Base-by-base conservation (phyloP, 768 basidiomycete species). In the Phallus indusiatus region DNA sequence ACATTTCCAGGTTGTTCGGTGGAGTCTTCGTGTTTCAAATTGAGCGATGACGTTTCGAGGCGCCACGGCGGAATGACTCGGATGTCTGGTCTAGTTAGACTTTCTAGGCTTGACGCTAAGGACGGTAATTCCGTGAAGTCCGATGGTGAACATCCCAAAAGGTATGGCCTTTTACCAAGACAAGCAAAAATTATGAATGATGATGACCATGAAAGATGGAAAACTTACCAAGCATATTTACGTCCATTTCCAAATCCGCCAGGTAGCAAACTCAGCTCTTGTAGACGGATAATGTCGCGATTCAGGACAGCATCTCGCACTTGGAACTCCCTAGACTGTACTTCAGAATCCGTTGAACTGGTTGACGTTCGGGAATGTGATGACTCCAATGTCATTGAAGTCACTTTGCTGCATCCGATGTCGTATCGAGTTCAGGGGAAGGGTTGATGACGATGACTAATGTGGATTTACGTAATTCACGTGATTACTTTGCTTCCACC, bases 231-330 rank as follows among this genome's bases (percentile, higher is more conserved):
- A 67, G 86, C 72, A 47, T 73, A 67, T 20, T 66, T 70, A 67
- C 87, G 75, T 35, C 78, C 76, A 10, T 70, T 68, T 21, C 84
- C 82, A 64, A 89, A 88, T 3, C 87, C 87, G n/a, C 81, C 78
- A 35, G 81, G 80, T 47, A 66, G 64, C 17, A 87, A 69, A 61
- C 84, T 85, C 54, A 68, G 69, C 54, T 64, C 64, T 59, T 80
- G 74, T 46, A 82, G 72, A 1, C 60, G 67, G 1, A 78, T 69
- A 53, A 76, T 71, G 74, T 78, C 77, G 70, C 75, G 74, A 70
- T 78, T 73, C 67, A 74, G 74, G 10, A 59, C 37, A n/a, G 57
- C 57, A 34, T 28, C 16, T 42, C 14, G 18, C 10, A 59, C 50
- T 18, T 35, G 21, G 6, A 50, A 12, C 49, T 51, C 50, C 16